A percentile compares a stretch with the other conserved stretches of the same genome.
Conservation (phyloP, 164 flowering plant species). For the Vitis cinerea region DNA sequence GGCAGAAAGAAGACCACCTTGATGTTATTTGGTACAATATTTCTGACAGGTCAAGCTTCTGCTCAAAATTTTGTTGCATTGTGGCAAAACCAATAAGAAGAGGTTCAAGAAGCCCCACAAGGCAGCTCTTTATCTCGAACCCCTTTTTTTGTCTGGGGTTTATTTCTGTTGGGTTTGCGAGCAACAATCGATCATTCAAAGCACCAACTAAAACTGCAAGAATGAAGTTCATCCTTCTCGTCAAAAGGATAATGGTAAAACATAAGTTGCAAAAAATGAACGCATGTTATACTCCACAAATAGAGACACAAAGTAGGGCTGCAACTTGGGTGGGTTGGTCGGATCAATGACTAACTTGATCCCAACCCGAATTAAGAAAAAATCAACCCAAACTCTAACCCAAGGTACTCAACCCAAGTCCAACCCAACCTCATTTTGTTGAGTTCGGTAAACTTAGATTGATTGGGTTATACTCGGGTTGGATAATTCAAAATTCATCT, state of each 20-base stretch:
- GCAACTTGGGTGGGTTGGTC: no score
- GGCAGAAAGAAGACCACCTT: constrained; percentile 45
- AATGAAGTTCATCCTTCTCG: constrained; percentile 8
- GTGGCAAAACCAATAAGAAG: constrained; percentile 95
- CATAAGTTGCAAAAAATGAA: neutral
- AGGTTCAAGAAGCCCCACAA: constrained; percentile 98
- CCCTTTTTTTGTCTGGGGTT: constrained; percentile 91
- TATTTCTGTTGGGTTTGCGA: constrained; percentile 82
- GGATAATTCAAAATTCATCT: no score
- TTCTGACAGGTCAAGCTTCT: constrained; percentile 93
- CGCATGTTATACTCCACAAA: neutral
- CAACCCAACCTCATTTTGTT: no score
- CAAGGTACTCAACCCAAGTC: neutral
- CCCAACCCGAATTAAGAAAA: no score
- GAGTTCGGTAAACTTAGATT: neutral
- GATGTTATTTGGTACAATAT: constrained; percentile 93
- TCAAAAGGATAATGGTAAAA: constrained; percentile 8
- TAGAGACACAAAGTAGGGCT: neutral
- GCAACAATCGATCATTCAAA: constrained; percentile 87
- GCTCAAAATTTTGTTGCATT: constrained; percentile 96
- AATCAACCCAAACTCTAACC: neutral
- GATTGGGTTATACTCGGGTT: neutral
- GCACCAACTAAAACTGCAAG: constrained; percentile 89
- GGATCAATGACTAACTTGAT: no score
- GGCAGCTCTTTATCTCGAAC: constrained; percentile 86